Base-by-base conservation (phyloP, 2,329 filamentous ascomycete species). In the Fusarium euwallaceae region DNA sequence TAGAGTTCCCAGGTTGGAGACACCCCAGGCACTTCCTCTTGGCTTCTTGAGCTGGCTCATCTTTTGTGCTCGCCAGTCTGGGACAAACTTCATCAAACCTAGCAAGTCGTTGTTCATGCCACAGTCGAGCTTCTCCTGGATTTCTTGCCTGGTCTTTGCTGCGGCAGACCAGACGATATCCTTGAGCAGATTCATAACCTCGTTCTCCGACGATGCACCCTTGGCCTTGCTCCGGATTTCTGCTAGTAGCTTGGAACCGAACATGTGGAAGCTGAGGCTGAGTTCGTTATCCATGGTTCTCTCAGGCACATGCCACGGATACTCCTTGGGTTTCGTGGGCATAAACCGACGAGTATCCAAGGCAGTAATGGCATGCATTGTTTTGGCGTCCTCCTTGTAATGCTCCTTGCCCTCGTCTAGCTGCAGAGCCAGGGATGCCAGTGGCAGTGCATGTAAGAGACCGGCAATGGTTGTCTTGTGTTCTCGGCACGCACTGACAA, bases 381-480 rank as follows among this genome's bases (percentile, higher is more conserved):
- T 51, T 29, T 69, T 75, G 39, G 73, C 58, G 12, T 73, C 55
- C 12, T 69, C 24, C 27, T 62, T 60, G 12, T 66, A 29, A 24
- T 75, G 41, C 34, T 56, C 67, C 51, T 59, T 59, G 9, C 58
- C 67, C 24, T 74, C 58, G 6, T 48, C 63, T 11, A 74, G 17
- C 24, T 75, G 73, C 8, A 73, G 37, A 11, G 79, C 71, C 8
- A 82, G 64, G 9, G 76, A 79, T 2, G 61, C 61, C 5, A 81
- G 61, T 2, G 64, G 60, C 4, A 82, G 55, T 12, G 72, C 77
- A 22, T 81, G 74, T 17, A 82, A 58, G 14, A 82, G 70, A 8
- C 74, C 79, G 12, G 80, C 80, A 6, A 82, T 51, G 2, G 80
- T 82, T 3, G 80, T 81, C 14, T 73, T 64, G 45, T 81, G 70